Base-by-base conservation (phyloP, 2,329 filamentous ascomycete genomes). In the Lasiodiplodia sp. region DNA sequence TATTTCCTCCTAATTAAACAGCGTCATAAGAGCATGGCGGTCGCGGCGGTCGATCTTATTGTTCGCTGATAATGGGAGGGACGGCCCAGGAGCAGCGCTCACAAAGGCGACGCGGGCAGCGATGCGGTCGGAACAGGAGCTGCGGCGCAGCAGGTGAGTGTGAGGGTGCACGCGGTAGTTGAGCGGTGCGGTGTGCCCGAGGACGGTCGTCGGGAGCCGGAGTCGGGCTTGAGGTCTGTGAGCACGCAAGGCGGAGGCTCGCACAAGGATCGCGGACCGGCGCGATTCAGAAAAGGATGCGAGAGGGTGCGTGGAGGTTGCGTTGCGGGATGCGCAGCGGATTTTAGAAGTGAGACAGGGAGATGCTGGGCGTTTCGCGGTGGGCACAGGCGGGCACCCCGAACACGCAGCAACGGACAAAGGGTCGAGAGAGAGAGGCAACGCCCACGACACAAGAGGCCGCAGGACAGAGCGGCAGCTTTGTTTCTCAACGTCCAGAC, bases 281-380 rank as follows among this genome's bases (percentile, higher is more conserved):
- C 63, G 52, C 63, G 63, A 66, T 66, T 66, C 63, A 66, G 51
- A 10, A 64, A 21, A 64, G 47, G 60, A 52, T 52, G 58, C 60
- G 60, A 47, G 44, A 51, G 44, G 6, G 44, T 38, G 60, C 18
- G 57, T 51, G 44, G 60, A 64, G 44, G 60, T 64, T n/a, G 60
- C 25, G 44, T 16, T 64, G 60, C 51, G 60, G 60, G 60, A 64
- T 64, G 14, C 60, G 60, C 47, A 28, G 63, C 38, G 63, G 52
- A 56, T 66, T 55, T 55, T 66, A 56, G 49, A 55, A 52, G 63
- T 66, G 63, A 66, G 63, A 66, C 63, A 66, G 63, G 63, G 63
- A 55, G 51, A 44, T 66, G 63, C 63, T 56, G 51, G 49, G 52
- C 49, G 63, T 66, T 52, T 66, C 63, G 55, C 47, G 47, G 44